Percentiles rank a stretch among this genome's conserved stretches.
Conservation (phyloP, 495 filamentous ascomycete genomes). For the Lindgomyces ingoldianus region DNA sequence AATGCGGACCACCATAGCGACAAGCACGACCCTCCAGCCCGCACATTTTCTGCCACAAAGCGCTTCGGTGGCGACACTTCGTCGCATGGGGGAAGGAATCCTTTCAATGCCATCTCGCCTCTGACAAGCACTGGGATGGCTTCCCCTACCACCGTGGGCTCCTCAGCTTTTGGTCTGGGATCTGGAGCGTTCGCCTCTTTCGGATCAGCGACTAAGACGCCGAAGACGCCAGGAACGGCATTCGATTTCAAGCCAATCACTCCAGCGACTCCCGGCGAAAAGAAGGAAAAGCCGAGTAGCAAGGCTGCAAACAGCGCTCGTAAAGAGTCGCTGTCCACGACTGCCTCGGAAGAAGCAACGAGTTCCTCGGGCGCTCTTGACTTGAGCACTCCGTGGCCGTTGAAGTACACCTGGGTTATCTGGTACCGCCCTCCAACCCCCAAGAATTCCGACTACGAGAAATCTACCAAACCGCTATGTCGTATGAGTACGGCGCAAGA, state of each 20-base stretch:
- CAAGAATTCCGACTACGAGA: constrained; percentile 98
- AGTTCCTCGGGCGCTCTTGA: constrained; percentile 30
- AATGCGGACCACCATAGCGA: constrained; percentile 57
- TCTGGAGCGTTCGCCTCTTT: constrained; percentile 97
- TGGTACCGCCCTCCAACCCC: constrained; percentile 95
- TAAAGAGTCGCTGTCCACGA: constrained; percentile 30
- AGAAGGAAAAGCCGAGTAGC: constrained; percentile 51
- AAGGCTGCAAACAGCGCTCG: constrained; percentile 21
- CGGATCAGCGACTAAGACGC: constrained; percentile 76
- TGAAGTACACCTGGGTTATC: constrained; percentile 91
- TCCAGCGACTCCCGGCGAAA: constrained; percentile 62
- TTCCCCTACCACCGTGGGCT: constrained; percentile 83
- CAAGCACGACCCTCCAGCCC: constrained; percentile 65
- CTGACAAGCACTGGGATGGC: constrained; percentile 66
- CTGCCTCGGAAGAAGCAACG: constrained; percentile 34
- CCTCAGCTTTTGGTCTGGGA: constrained; percentile 89
- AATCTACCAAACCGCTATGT: constrained; percentile 86
- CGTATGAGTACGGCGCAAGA: constrained; percentile 80
- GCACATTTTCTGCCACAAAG: constrained; percentile 64
- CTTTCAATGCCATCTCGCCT: constrained; percentile 80
- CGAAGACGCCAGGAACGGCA: constrained; percentile 81
- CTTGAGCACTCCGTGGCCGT: constrained; percentile 38
- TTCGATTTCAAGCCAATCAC: constrained; percentile 65
- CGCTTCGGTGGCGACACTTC: constrained; percentile 74
- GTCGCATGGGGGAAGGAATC: constrained; percentile 77